Evolutionary conservation across 1,284 basidiomycete genomes (phyloP).

Genomic region (Jaminaea rosea): DNA sequence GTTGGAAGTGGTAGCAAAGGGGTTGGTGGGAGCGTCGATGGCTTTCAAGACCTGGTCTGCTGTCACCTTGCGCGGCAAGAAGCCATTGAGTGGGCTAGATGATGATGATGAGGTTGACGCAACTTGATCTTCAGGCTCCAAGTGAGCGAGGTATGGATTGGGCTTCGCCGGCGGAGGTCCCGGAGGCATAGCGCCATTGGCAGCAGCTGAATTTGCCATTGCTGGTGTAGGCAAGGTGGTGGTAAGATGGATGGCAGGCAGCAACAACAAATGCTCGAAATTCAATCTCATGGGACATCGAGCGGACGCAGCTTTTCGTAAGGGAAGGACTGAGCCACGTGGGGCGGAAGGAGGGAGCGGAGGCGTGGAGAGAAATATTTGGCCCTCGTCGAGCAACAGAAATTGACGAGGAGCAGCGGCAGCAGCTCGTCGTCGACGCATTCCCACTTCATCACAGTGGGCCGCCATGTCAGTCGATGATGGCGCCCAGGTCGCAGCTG

Average conservation of each 20-base stretch:
- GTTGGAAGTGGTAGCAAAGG: conserved; percentile 57
- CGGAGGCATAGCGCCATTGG: conserved; percentile 5
- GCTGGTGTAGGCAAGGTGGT: conserved; percentile 1
- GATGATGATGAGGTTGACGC: conserved; percentile 5
- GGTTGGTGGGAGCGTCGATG: conserved; percentile 73
- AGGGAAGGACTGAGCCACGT: too few relatives aligned
- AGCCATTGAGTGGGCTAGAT: conserved; percentile 62
- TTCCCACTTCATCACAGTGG: not conserved
- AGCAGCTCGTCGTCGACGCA: too few relatives aligned
- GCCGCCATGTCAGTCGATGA: too few relatives aligned
- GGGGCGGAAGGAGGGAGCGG: too few relatives aligned
- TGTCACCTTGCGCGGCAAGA: conserved; percentile 67
- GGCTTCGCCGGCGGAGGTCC: conserved; percentile 13
- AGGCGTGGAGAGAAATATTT: too few relatives aligned
- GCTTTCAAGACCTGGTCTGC: conserved; percentile 63
- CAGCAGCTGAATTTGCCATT: conserved; percentile 1
- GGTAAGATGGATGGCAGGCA: too few relatives aligned
- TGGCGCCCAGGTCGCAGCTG: too few relatives aligned
- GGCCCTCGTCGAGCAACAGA: too few relatives aligned
- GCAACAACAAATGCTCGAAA: too few relatives aligned
- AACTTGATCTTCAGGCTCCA: conserved; percentile 12
- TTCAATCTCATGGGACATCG: too few relatives aligned
- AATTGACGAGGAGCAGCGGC: too few relatives aligned
- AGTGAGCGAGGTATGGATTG: conserved; percentile 40
- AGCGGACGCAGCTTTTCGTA: too few relatives aligned